A percentile compares a stretch with the other conserved stretches of the same genome.
phyloP scores from a whole-genome alignment of 176 grass and related monocot genomes.

The Cenchrus fungigraminus region DNA sequence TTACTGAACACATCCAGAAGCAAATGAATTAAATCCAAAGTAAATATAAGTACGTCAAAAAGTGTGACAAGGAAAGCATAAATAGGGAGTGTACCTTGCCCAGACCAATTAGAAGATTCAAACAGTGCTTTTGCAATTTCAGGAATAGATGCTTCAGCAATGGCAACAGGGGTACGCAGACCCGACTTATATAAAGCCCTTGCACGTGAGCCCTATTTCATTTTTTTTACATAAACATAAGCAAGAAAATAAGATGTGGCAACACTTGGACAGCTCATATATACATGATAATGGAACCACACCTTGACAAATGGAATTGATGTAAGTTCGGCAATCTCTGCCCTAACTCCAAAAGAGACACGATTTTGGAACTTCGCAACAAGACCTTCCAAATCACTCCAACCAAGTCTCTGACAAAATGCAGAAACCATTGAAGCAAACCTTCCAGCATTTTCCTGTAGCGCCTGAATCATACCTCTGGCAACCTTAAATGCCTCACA shows the following conservation, averaged over 20 bases:
- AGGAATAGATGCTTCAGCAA: conserved; percentile 91
- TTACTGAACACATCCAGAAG: conserved; percentile 22
- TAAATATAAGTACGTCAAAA: conserved; percentile 19
- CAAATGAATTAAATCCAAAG: conserved; percentile 8
- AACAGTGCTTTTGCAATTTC: conserved; percentile 90
- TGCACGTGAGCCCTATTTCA: conserved; percentile 79
- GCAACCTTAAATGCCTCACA: conserved; percentile 96
- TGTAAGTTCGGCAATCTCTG: conserved; percentile 90
- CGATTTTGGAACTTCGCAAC: conserved; percentile 96
- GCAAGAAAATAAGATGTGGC: conserved; percentile 29
- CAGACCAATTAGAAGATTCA: conserved; percentile 74
- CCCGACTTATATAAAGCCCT: conserved; percentile 91
- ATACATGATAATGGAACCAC: conserved; percentile 24
- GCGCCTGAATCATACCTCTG: conserved; percentile 85
- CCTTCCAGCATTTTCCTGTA: conserved; percentile 98
- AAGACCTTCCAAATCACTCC: conserved; percentile 94
- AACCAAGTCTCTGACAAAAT: conserved; percentile 96
- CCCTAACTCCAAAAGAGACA: conserved; percentile 96
- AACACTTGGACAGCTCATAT: conserved; percentile 35
- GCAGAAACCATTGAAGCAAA: conserved; percentile 97
- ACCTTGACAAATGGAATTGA: conserved; percentile 93
- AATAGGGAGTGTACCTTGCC: conserved; percentile 57
- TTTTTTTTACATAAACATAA: conserved; percentile 28
- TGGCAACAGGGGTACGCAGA: conserved; percentile 72
- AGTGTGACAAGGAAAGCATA: conserved; percentile 24